Evolutionary conservation across 2,329 filamentous ascomycete species (phyloP).

Genomic region (Diaporthe vexans): DNA sequence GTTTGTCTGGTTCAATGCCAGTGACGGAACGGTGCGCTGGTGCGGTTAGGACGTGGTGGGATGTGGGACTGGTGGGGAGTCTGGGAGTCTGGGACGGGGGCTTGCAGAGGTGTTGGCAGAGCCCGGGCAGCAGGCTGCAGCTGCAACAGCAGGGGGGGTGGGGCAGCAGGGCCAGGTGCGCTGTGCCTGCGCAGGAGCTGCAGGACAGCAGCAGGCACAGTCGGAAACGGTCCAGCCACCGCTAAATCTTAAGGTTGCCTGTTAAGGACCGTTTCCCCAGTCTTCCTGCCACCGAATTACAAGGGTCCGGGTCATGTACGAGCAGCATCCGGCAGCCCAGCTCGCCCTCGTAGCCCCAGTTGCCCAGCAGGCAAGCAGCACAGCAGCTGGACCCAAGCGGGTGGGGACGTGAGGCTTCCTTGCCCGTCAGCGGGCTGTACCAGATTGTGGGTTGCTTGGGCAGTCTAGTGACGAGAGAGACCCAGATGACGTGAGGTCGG

Average conservation of each 20-base stretch:
- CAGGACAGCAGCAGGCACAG: constrained; percentile 28
- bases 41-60: background rate
- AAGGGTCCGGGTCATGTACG: constrained; percentile 16
- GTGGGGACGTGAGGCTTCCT: constrained; percentile 20
- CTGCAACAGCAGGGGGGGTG: no score
- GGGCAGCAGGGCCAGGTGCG: constrained; percentile 1
- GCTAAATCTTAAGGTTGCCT: constrained; percentile 31
- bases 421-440: constrained; percentile 27
- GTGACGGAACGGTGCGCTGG: constrained; percentile 5
- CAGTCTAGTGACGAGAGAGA: constrained; percentile 5
- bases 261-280: constrained; percentile 26
- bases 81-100: background rate
- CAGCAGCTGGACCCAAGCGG: constrained; percentile 12
- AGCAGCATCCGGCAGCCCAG: constrained; percentile 1
- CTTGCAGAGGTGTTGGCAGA: background rate
- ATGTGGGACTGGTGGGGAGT: constrained; percentile 4
- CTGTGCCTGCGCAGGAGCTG: constrained; percentile 4
- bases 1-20: background rate
- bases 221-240: constrained; percentile 32
- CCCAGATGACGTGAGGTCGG: constrained; percentile 29
- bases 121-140: no score
- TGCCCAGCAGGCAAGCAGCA: background rate
- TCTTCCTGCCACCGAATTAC: constrained; percentile 34
- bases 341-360: background rate
- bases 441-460: background rate